A percentile compares a stretch with the other conserved stretches of the same genome.
phyloP scores from a whole-genome alignment of 768 basidiomycete species.

The Psilocybe azurescens region DNA sequence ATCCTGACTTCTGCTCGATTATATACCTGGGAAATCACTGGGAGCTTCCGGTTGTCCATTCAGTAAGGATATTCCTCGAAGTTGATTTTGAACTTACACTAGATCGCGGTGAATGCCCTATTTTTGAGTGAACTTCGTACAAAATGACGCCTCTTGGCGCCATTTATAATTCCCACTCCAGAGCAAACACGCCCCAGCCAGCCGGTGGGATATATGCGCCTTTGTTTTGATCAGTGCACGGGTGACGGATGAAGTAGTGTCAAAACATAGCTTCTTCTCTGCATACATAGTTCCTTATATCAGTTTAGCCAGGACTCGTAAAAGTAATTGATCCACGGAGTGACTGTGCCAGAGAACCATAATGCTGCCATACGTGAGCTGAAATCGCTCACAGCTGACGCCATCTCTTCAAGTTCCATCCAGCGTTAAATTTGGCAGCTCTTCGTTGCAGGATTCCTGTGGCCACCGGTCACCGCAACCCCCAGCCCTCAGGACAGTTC shows the following conservation, averaged over 20 bases:
- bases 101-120: background rate
- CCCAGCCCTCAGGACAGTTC: background rate
- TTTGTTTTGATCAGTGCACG: conserved; percentile 2
- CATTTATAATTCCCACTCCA: conserved; percentile 1
- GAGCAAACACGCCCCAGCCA: background rate
- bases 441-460: background rate
- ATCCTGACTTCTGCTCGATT: too few relatives aligned
- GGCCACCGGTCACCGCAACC: too few relatives aligned
- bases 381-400: background rate
- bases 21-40: too few relatives aligned
- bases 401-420: background rate
- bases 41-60: too few relatives aligned
- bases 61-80: background rate
- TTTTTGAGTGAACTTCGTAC: conserved; percentile 6
- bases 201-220: conserved; percentile 5
- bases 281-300: background rate
- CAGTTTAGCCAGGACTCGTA: background rate
- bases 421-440: background rate
- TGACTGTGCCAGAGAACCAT: background rate
- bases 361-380: background rate
- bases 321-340: background rate
- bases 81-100: background rate
- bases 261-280: background rate
- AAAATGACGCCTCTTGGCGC: conserved; percentile 22
- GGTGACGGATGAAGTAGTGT: background rate